Evolutionary conservation across 495 filamentous ascomycete genomes (phyloP).

Genomic region (Penicillium simplicissimum): DNA sequence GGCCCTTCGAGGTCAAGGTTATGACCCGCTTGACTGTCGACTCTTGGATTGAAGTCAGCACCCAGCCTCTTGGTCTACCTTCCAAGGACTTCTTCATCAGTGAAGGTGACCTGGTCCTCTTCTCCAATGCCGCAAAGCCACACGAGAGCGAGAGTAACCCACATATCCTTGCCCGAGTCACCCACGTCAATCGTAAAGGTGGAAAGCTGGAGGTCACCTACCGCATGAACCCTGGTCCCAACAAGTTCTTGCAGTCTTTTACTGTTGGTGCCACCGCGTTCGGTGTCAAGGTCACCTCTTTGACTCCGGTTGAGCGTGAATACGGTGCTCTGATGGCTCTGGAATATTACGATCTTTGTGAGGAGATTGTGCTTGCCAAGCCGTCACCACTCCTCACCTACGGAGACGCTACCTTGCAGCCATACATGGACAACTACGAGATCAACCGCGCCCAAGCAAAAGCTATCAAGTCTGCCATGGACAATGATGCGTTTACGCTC

Average conservation of each 20-base stretch:
- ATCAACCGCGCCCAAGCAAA: slow-evolving; percentile 91
- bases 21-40: slow-evolving; percentile 86
- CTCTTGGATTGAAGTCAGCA: slow-evolving; percentile 87
- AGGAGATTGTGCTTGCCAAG: slow-evolving; percentile 83
- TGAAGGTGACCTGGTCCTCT: slow-evolving; percentile 86
- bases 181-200: slow-evolving; percentile 75
- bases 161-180: slow-evolving; percentile 85
- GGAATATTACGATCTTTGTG: slow-evolving; percentile 92
- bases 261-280: slow-evolving; percentile 63
- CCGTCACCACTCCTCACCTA: slow-evolving; percentile 85
- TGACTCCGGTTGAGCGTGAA: slow-evolving; percentile 91
- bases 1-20: slow-evolving; percentile 79
- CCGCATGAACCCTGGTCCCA: slow-evolving; percentile 64
- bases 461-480: slow-evolving; percentile 84
- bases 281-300: slow-evolving; percentile 78
- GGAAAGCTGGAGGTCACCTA: slow-evolving; percentile 79
- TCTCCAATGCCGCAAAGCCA: slow-evolving; percentile 72
- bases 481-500: slow-evolving; percentile 93
- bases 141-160: slow-evolving; percentile 59
- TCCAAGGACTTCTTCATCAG: slow-evolving; percentile 69
- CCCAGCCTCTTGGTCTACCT: slow-evolving; percentile 65
- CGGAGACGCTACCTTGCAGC: slow-evolving; percentile 65
- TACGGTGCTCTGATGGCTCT: slow-evolving; percentile 87
- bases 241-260: slow-evolving; percentile 52
- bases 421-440: slow-evolving; percentile 70